These are phyloP conservation scores for Saccharomycopsis sp. DNA, from an alignment of 805 yeast species.

Conservation along the genomic window DNA sequence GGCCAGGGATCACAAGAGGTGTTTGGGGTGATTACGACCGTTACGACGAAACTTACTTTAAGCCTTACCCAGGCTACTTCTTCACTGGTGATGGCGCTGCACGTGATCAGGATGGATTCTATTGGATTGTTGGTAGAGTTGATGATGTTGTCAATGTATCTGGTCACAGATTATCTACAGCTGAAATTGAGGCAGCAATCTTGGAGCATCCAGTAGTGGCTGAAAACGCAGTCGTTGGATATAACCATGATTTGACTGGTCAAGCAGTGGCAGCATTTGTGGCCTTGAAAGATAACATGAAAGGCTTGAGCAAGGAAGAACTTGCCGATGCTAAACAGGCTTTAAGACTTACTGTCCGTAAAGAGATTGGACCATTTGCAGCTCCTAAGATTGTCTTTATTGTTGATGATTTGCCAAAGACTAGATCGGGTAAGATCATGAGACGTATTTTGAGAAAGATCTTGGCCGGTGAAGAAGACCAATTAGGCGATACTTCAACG, in stretches of 20 bases:
- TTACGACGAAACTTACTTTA: conserved; percentile 72
- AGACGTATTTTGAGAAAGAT: conserved; percentile 78
- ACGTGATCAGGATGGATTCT: conserved; percentile 75
- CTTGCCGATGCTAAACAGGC: conserved; percentile 52
- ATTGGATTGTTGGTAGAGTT: conserved; percentile 82
- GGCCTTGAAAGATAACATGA: conserved; percentile 48
- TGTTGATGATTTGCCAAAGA: conserved; percentile 76
- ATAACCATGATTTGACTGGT: conserved; percentile 77
- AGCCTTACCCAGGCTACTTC: conserved; percentile 75
- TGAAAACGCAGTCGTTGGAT: conserved; percentile 81
- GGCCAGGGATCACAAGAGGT: conserved; percentile 84
- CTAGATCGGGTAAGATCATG: conserved; percentile 84
- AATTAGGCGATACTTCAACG: conserved; percentile 73
- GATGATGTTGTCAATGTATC: conserved; percentile 86
- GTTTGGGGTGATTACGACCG: conserved; percentile 72
- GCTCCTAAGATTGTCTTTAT: conserved; percentile 71
- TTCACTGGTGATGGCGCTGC: conserved; percentile 92
- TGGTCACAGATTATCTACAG: conserved; percentile 83
- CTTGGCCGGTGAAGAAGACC: conserved; percentile 70
- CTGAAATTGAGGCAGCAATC: conserved; percentile 80
- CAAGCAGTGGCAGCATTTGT: conserved; percentile 83
- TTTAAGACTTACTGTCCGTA: conserved; percentile 62
- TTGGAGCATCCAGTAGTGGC: conserved; percentile 65
- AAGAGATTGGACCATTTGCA: conserved; percentile 81
- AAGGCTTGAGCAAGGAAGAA: conserved; percentile 33